phyloP scores from a whole-genome alignment of 2,329 filamentous ascomycete genomes.

The Colletotrichum abscissum region DNA sequence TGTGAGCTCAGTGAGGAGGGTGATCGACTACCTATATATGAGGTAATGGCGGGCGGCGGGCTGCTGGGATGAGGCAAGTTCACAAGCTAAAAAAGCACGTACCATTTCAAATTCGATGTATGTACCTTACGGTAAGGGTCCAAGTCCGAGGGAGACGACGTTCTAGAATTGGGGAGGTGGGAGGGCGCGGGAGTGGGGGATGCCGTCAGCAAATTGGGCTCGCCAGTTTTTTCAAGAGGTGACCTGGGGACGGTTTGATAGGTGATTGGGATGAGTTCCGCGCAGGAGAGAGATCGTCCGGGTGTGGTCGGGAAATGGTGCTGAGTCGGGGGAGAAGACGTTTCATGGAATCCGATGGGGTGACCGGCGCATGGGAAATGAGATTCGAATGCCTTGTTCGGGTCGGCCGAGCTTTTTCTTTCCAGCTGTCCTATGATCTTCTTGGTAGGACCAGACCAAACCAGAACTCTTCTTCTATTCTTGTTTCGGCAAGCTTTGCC shows the following conservation, averaged over 20 bases:
- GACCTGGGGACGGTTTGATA: not conserved
- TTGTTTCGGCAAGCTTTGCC: not conserved
- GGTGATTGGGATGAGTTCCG: not conserved
- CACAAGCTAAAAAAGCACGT: constrained; percentile 11
- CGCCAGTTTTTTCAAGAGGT: not conserved
- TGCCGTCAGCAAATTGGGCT: not conserved
- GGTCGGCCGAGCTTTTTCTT: constrained; percentile 16
- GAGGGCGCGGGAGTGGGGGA: not conserved
- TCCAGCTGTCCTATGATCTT: too few species aligned
- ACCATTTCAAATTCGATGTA: constrained; percentile 18
- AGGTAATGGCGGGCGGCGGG: not conserved
- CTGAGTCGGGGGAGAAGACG: constrained; percentile 21
- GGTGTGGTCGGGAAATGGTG: not conserved
- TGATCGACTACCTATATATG: constrained; percentile 7
- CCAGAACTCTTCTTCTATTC: not conserved
- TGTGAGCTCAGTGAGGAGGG: not conserved
- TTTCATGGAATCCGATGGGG: constrained; percentile 27
- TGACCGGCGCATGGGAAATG: constrained; percentile 15
- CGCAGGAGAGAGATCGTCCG: not conserved
- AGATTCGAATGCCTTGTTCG: not conserved
- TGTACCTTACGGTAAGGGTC: not conserved
- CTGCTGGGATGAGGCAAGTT: constrained; percentile 14
- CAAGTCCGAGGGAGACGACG: not conserved
- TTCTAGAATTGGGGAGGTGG: not conserved
- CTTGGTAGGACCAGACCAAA: not conserved